These are phyloP conservation scores for Aeschynomene evenia DNA, from an alignment of 306 rosid genomes.

Conservation along the genomic window DNA sequence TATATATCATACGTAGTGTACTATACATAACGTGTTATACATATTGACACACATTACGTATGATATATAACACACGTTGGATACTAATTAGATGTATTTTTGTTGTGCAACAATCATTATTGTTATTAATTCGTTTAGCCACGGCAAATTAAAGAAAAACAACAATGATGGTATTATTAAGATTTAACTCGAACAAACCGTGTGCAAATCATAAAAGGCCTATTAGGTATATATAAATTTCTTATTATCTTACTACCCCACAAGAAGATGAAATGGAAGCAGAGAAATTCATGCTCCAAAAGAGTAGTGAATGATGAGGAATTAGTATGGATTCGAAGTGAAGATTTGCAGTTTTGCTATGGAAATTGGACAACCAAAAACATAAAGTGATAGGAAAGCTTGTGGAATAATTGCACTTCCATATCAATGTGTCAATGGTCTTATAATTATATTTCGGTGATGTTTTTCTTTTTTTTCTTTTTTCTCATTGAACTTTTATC, in stretches of 20 bases:
- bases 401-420: conserved; percentile 29
- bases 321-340: conserved; percentile 22
- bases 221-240: not conserved
- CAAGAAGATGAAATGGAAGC: not conserved
- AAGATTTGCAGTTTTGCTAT: conserved; percentile 23
- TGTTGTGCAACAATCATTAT: too few species aligned
- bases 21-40: too few species aligned
- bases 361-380: conserved; percentile 15
- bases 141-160: not conserved
- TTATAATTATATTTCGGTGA: conserved; percentile 39
- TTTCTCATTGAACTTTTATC: conserved; percentile 38
- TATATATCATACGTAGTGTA: too few species aligned
- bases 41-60: too few species aligned
- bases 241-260: too few species aligned
- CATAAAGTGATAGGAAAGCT: conserved; percentile 21
- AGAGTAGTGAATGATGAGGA: conserved; percentile 23
- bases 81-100: too few species aligned
- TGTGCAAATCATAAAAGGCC: conserved; percentile 22
- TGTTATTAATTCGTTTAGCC: not conserved
- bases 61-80: too few species aligned
- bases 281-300: conserved; percentile 17
- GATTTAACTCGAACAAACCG: conserved; percentile 28
- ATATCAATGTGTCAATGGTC: conserved; percentile 35
- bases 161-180: conserved; percentile 14
- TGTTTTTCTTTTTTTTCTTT: too few species aligned